Evolutionary conservation across 2,329 filamentous ascomycete species (phyloP), one percentile per base, ranked within the genome.

Genomic region (Falciphora oryzae): DNA sequence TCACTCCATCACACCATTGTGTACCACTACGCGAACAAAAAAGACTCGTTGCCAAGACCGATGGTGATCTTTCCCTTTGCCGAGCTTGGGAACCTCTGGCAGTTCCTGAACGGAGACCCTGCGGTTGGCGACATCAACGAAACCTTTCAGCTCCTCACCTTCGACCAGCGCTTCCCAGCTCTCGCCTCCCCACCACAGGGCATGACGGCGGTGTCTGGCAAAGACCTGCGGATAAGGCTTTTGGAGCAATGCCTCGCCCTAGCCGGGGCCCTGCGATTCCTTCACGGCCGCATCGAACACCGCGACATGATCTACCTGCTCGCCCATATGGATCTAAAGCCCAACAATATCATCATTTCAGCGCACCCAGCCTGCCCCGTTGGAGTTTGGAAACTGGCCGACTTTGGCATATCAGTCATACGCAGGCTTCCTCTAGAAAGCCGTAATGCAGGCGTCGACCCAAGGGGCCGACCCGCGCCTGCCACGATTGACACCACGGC

Each of bases 341-440:
- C 65, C 7, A 44, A 62, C 10, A 67, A 67, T 3, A 64, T 67
- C 5, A 58, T 67, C 3, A 66, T 67, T 4, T 67, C 64, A 31
- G 27, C 59, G n/a, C 50, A 53, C 22, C 7, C 28, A 4, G 65
- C 59, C 22, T 38, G 53, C 16, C 56, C 59, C 11, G 65, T 67
- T 22, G 66, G 66, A 1, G 62, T 56, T 16, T 67, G 65, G 66
- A 67, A 67, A 8, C 28, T 67, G 2, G 64, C 59, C 27, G 66
- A 67, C n/a, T 67, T 67, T 18, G 66, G 66, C 7, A 67, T 67
- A 16, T 67, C 66, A 0, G 66, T 67, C 32, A 59, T 67, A 25
- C 31, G 59, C 2, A 62, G 18, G 38, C 13, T 44, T 44, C 38
- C 38, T 7, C 38, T 44, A 3, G 38, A 44, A 22, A 44, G 38